These are phyloP conservation scores for Aristolochia californica DNA, from an alignment of 164 flowering plant species.

Conservation along the genomic window DNA sequence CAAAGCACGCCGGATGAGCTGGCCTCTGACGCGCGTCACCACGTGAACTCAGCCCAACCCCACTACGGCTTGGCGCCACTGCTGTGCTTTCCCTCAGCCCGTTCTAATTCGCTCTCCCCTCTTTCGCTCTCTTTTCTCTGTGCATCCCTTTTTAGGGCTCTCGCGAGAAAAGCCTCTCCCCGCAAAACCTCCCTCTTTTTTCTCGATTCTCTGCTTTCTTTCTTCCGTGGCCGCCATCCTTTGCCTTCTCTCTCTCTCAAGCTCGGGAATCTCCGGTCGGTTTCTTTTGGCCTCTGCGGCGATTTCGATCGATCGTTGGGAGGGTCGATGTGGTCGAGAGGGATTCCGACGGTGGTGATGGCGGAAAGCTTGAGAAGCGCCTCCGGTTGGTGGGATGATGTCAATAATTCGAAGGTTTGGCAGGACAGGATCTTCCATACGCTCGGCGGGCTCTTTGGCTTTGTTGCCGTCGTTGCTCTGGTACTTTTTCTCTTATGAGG, in stretches of 20 bases:
- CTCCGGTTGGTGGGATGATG: constrained; percentile 65
- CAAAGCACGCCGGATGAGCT: too few relatives aligned
- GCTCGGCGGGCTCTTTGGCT: constrained; percentile 62
- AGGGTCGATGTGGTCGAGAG: constrained; percentile 10
- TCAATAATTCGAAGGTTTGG: constrained; percentile 57
- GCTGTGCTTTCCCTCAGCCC: too few relatives aligned
- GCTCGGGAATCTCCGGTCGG: constrained; percentile 1
- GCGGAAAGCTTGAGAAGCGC: constrained; percentile 30
- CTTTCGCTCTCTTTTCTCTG: too few relatives aligned
- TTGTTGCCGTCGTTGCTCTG: constrained; percentile 64
- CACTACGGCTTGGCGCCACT: too few relatives aligned
- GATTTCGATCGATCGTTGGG: not conserved
- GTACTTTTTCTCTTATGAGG: constrained; percentile 14
- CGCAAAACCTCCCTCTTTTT: too few relatives aligned
- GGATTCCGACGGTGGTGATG: constrained; percentile 18
- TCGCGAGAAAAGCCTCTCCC: too few relatives aligned
- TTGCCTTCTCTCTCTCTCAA: not conserved
- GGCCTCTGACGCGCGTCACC: too few relatives aligned
- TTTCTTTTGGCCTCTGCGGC: not conserved
- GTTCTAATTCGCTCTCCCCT: too few relatives aligned
- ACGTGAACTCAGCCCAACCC: too few relatives aligned
- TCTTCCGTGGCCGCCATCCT: not conserved
- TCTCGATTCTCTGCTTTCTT: constrained; percentile 9
- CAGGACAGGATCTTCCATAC: constrained; percentile 69
- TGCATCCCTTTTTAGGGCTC: too few relatives aligned